Evolutionary conservation across 257 asterid species (phyloP), one percentile per base, ranked within the genome.

Genomic region (Lycium barbarum): DNA sequence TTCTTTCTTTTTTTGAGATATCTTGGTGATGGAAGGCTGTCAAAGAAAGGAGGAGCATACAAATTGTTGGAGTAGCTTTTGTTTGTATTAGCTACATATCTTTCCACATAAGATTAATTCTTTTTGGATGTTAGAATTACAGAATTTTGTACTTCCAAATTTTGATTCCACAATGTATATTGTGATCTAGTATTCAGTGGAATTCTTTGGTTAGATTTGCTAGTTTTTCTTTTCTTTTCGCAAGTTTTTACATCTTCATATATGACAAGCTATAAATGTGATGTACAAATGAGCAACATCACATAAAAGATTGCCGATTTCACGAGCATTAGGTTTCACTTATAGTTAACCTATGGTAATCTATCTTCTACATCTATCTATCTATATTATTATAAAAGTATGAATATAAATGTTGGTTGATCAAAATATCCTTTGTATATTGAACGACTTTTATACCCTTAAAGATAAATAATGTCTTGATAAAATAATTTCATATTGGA

Each of bases 41-140:
- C 9, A 58, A 57, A 57, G 63, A 57, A 57, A 57, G 63, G n/a
- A 73, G 80, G 79, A 71, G 59, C 12, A 73, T 47, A 20, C 79
- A 43, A 43, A 18, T 68, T n/a, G 36, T 43, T 72, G 45, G 18
- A 65, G 10, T 18, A 72, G 80, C 2, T 72, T 9, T 43, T 18
- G 36, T 18, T 72, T 72, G 26, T 17, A 72, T 9, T 72, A 67
- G 74, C 12, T 67, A 35, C 0, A 6, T 35, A 6, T 35, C 20
- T 67, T 67, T 13, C 49, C n/a, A 13, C 47, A 35, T 67, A 66
- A 66, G 2, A 35, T 66, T 66, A 33, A 33, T 26, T 18, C 33
- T n/a, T 61, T 61, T 20, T 61, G 35, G 26, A 61, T 11, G 40
- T 66, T 2, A 71, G 7, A 71, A 71, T 43, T 71, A 18, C 79